A percentile compares a stretch with the other conserved stretches of the same genome.
Evolutionary conservation across 2,329 filamentous ascomycete species (phyloP).

Genomic region (Bimuria novae-zelandiae): DNA sequence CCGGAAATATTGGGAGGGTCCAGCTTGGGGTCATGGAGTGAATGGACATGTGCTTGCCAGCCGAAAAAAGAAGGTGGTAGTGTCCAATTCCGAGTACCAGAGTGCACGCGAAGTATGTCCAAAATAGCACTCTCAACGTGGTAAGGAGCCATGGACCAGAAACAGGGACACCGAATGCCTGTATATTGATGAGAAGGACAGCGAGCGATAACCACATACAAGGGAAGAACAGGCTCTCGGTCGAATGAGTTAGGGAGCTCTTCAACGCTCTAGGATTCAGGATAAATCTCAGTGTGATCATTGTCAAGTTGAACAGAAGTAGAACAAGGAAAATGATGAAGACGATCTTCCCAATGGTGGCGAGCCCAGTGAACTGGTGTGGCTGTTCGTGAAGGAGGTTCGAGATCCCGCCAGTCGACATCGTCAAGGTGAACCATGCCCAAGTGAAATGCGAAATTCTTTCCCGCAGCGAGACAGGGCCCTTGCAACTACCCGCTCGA

Average conservation of each 20-base stretch:
- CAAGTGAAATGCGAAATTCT: conserved; percentile 4
- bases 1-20: conserved; percentile 30
- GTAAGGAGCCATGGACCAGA: conserved; percentile 59
- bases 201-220: conserved; percentile 70
- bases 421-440: conserved; percentile 70
- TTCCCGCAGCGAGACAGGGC: not conserved
- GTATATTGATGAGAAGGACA: conserved; percentile 67
- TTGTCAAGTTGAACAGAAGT: conserved; percentile 60
- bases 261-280: conserved; percentile 53
- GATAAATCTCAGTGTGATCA: conserved; percentile 62
- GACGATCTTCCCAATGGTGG: conserved; percentile 65
- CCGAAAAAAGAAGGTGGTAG: conserved; percentile 39
- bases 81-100: conserved; percentile 65
- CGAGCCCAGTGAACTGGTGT: conserved; percentile 64
- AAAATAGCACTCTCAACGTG: conserved; percentile 67
- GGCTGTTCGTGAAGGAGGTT: conserved; percentile 65
- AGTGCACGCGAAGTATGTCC: conserved; percentile 66
- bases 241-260: conserved; percentile 58
- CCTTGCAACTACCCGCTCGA: not conserved
- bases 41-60: conserved; percentile 30
- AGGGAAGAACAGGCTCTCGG: conserved; percentile 73
- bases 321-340: conserved; percentile 69
- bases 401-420: conserved; percentile 73
- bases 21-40: conserved; percentile 44
- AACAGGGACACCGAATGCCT: conserved; percentile 65